Evolutionary conservation across 176 grass and related monocot species (phyloP), one percentile per base, ranked within the genome.

Genomic region (Melocanna baccifera): DNA sequence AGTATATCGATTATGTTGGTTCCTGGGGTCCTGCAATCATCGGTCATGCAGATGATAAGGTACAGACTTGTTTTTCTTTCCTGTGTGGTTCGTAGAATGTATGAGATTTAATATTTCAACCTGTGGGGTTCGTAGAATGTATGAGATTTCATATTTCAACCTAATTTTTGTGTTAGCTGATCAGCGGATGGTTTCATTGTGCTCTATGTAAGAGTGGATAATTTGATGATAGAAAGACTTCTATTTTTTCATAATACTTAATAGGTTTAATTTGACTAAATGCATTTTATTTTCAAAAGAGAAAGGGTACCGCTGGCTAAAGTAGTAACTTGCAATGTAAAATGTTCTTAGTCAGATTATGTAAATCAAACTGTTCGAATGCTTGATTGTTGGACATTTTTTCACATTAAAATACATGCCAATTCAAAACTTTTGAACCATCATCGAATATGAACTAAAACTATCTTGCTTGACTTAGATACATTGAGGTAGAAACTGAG

Each of bases 1-100:
- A 99, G 84, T 99, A 99, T 69, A 87, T 99, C 6, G 97, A 99
- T 85, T 99, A 99, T 91, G 97, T 99, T 87, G 97, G 97, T 79
- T 99, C 97, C 25, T 99, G 97, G 93, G 97, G 93, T 41, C 97
- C 97, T 83, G 97, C 93, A 74, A 99, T 99, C 62, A 96, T 99
- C 11, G 97, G 97, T 45, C 97, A 99, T 88, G 88, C 97, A 62
- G 97, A 99, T 87, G 93, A 99, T 48, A 74, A 87, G 88, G 97
- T 99, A 78, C 4, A 5, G 9, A 50, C 29, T 63, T 39, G 18
- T 62, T 69, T 63, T 59, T 76, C n/a, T 47, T 25, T 41, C 36
- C 29, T 57, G 7, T 48, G 3, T 42, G 18, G 62, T 85, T 46
- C 2, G 4, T 19, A 26, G 29, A 53, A 51, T 78, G 43, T 47